Base-by-base conservation (phyloP, 768 basidiomycete genomes). In the Pisolithus orientalis region DNA sequence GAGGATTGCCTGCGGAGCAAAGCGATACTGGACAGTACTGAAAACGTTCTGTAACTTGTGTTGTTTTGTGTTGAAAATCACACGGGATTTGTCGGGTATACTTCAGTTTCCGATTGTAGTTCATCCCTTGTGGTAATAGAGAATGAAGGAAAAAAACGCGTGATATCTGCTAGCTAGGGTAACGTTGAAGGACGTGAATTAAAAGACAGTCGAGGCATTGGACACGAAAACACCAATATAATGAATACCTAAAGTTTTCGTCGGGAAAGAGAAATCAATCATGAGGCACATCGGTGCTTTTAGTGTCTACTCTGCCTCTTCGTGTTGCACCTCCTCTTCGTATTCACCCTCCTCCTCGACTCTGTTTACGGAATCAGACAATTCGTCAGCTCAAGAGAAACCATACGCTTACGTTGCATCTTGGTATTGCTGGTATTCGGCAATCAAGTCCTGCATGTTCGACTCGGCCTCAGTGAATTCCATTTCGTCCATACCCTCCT, bases 401-500 rank as follows among this genome's bases (percentile, higher is more conserved):
- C 29, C 14, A 24, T 44, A n/a, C 13, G 83, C 89, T 56, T 72
- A 92, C 88, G 90, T 92, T 40, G 90, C 90, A 65, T 93, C 90
- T 75, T 93, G 90, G 75, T 93, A 93, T 72, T 93, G 91, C 68
- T 95, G 92, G 75, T 96, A 97, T 74, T 98, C 95, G 48, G 94
- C 92, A 55, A 97, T 90, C 58, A 98, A 78, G 76, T 97, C 95
- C 69, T 96, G 93, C 93, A 97, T 94, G 82, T 97, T 97, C 58
- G 90, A 94, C 75, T 98, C 94, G 52, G 94, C 95, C 72, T 98
- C 95, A 57, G 95, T 94, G 82, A 97, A 93, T 82, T 94, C 90
- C 90, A 93, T 91, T 80, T 93, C 92, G 68, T 94, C 95, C 95
- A 99, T 98, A 70, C 96, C 96, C 78, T 98, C 96, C 70, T 95